phyloP scores from a whole-genome alignment of 192 early-diverging fungal species.

The Haplosporangium gracile region DNA sequence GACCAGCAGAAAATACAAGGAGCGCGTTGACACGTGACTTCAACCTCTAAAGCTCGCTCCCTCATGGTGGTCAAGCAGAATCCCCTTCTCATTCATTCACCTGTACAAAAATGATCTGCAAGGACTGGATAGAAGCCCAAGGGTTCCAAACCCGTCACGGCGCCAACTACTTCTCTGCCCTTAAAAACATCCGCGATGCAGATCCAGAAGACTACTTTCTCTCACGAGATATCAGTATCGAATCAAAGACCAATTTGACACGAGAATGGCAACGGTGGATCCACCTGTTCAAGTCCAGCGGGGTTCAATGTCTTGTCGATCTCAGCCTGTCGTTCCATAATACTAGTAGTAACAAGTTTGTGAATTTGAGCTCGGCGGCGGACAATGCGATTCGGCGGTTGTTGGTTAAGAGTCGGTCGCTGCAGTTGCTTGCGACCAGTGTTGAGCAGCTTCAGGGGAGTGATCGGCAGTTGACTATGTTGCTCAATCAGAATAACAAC shows the following conservation, averaged over 20 bases:
- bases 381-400: not conserved
- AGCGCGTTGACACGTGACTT: not conserved
- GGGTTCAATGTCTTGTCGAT: not conserved
- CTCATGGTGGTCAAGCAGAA: not conserved
- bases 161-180: not conserved
- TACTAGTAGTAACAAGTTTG: not conserved
- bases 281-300: slow-evolving; percentile 4
- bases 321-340: not conserved
- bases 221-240: not conserved
- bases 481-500: not conserved
- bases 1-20: not conserved
- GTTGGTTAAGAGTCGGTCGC: not conserved
- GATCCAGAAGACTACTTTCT: not conserved
- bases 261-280: slow-evolving; percentile 1
- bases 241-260: not conserved
- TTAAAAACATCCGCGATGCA: not conserved
- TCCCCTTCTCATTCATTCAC: not conserved
- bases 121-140: slow-evolving; percentile 3
- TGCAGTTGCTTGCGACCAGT: not conserved
- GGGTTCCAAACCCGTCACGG: not conserved
- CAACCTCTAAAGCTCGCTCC: not conserved
- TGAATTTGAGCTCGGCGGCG: not conserved
- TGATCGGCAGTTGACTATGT: not conserved
- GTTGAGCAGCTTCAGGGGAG: not conserved
- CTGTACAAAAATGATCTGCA: not conserved